Conservation (phyloP, 2,329 filamentous ascomycete genomes). For the Nannizziopsis arthrosporioides region DNA sequence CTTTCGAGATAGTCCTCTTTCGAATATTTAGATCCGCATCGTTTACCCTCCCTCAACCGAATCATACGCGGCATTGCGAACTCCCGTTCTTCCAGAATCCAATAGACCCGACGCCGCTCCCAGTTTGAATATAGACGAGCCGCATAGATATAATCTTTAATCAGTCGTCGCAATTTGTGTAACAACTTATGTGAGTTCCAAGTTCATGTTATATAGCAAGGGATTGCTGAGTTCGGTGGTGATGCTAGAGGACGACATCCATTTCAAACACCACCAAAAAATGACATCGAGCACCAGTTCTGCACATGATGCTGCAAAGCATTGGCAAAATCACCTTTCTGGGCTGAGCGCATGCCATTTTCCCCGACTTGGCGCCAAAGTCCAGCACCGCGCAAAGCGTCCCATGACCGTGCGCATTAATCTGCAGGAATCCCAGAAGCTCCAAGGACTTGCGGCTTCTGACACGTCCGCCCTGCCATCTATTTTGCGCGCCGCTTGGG, state of each 20-base stretch:
- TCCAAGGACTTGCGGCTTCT: conserved; percentile 10
- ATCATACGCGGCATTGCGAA: neutral
- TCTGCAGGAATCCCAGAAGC: conserved; percentile 20
- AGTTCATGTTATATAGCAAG: neutral
- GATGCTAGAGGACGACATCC: neutral
- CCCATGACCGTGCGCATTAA: conserved; percentile 28
- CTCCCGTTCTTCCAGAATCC: neutral
- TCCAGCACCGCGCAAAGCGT: conserved; percentile 22
- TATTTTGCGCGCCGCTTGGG: conserved; percentile 36
- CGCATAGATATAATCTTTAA: conserved; percentile 1
- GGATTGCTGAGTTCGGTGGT: neutral
- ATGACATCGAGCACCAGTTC: neutral
- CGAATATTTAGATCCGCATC: neutral
- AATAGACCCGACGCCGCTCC: neutral
- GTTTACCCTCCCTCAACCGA: neutral
- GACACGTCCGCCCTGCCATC: conserved; percentile 6
- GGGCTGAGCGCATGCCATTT: conserved; percentile 25
- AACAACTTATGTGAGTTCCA: conserved; percentile 7
- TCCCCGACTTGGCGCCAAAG: conserved; percentile 24
- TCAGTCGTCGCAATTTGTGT: conserved; percentile 1
- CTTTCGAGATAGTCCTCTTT: neutral
- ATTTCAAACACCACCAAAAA: neutral
- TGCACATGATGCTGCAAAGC: neutral
- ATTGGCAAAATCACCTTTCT: conserved; percentile 11
- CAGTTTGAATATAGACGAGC: neutral